These are phyloP conservation scores for Gynandropsis gynandra DNA, from an alignment of 345 rosid species.

Conservation along the genomic window DNA sequence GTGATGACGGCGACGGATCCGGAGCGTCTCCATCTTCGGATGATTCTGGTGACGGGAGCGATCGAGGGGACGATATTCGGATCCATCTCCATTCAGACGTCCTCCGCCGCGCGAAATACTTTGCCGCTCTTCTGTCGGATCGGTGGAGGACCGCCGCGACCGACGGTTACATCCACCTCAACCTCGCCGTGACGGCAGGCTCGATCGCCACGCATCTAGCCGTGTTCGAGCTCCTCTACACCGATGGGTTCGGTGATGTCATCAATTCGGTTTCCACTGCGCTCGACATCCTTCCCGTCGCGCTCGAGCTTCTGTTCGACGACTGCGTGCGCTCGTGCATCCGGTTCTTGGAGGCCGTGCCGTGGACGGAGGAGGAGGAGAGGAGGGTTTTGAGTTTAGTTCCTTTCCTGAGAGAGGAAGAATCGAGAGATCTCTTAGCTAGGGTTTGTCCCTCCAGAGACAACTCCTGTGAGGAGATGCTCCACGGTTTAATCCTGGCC, in stretches of 20 bases:
- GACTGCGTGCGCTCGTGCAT: constrained; percentile 46
- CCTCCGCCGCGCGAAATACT: constrained; percentile 52
- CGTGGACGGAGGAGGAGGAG: constrained; percentile 73
- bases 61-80: constrained; percentile 35
- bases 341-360: constrained; percentile 51
- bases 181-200: constrained; percentile 25
- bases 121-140: constrained; percentile 52
- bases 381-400: constrained; percentile 36
- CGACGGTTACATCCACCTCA: constrained; percentile 16
- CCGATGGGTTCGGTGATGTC: constrained; percentile 30
- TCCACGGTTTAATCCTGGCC: constrained; percentile 40
- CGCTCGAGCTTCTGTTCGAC: constrained; percentile 53
- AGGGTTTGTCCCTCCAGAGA: constrained; percentile 34
- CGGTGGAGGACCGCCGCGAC: constrained; percentile 38
- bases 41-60: neutral
- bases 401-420: constrained; percentile 40
- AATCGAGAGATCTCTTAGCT: constrained; percentile 49
- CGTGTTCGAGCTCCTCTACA: constrained; percentile 51
- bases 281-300: constrained; percentile 51
- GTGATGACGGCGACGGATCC: too few species aligned
- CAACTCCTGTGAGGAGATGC: constrained; percentile 52
- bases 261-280: constrained; percentile 39
- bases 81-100: constrained; percentile 55
- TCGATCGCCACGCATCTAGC: constrained; percentile 29
- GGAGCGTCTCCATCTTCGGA: constrained; percentile 13